Base-by-base conservation (phyloP, 805 yeast species). In the Ogataea chonburiensis region DNA sequence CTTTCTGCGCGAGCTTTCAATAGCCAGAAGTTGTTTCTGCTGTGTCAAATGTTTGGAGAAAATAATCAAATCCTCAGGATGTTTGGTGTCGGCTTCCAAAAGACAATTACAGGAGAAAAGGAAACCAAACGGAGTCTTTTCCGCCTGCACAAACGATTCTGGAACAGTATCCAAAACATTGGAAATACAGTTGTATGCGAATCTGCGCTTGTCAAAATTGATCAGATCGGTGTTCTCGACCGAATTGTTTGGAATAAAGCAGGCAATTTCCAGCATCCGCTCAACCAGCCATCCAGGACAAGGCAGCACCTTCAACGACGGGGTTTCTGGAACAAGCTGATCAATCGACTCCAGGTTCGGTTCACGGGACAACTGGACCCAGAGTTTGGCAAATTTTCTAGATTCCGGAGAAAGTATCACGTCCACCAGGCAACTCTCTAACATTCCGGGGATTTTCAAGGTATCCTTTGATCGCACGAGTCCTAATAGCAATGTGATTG, bases 281-380 rank as follows among this genome's bases (percentile, higher is more conserved):
- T 84, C 91, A 16, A 83, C 67, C 33, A 87, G 68, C 98, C 98
- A 91, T 8, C 97, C 97, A 41, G 87, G 76, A 53, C 96, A 89
- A 2, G 95, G 93, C 5, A 87, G 75, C 32, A 86, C 63, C 0
- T 79, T 70, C 36, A 70, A 44, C 2, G 25, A 4, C 7, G 29
- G 21, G 10, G 37, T 46, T 3, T 60, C 49, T 15, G 70, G 67
- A 43, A 56, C 49, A 29, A 66, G 53, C 31, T 49, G 59, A 9
- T 26, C 27, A 28, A 37, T 11, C 7, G 35, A 33, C 4, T 23
- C 28, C n/a, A 36, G 25, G 10, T 25, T 34, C 15, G 47, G 33
- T 19, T 43, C 34, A 6, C 58, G 50, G 12, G 80, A 68, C 0
- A 89, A 81, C 39, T 68, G 63, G 3, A 73, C 60, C 98, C 97